Evolutionary conservation across 1,284 basidiomycete species (phyloP).

Genomic region (Irpex rosettiformis): DNA sequence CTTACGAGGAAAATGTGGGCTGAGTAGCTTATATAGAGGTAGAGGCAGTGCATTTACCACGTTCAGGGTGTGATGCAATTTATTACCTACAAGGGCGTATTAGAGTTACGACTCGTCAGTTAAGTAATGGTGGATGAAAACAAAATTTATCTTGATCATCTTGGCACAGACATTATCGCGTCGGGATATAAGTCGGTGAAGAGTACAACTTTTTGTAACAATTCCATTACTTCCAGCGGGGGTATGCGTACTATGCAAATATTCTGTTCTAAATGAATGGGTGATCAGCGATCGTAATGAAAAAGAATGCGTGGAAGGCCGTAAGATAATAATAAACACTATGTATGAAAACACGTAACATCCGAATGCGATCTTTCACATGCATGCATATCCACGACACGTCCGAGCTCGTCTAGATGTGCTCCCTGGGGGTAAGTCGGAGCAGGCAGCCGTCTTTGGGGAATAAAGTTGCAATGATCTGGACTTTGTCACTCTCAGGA

Average conservation of each 20-base stretch:
- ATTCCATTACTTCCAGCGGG: background rate
- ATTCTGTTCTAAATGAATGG: background rate
- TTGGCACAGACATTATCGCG: background rate
- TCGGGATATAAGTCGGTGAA: background rate
- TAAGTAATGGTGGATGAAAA: background rate
- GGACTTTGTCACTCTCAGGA: constrained; percentile 75
- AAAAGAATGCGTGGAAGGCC: background rate
- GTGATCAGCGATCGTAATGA: background rate
- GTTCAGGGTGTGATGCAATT: no score
- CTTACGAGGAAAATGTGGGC: no score
- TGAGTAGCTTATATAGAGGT: no score
- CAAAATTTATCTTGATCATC: no score
- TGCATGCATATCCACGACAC: no score
- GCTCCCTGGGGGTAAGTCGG: constrained; percentile 62
- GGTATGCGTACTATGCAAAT: background rate
- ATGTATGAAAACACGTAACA: background rate
- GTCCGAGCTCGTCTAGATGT: no score
- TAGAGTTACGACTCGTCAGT: no score
- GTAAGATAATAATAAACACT: background rate
- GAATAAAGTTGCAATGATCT: constrained; percentile 95
- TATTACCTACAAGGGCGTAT: no score
- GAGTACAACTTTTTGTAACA: background rate
- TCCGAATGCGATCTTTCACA: background rate
- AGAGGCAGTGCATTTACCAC: no score
- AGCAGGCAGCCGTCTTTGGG: constrained; percentile 89